phyloP scores from a whole-genome alignment of 2,329 filamentous ascomycete genomes.

The Bimuria novae-zelandiae region DNA sequence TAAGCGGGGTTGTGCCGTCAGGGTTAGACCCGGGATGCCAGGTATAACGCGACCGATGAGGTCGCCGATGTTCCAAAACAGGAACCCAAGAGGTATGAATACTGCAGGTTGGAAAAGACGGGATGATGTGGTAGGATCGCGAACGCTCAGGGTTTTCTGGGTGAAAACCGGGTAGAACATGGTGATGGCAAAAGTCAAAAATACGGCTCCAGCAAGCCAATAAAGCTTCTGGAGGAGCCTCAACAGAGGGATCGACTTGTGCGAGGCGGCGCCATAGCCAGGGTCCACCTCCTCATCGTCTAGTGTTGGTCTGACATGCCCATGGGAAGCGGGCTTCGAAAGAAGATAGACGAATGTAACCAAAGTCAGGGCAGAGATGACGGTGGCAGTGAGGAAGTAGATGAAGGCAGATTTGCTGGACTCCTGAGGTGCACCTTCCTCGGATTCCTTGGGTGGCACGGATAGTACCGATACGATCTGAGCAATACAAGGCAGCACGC shows the following conservation, averaged over 20 bases:
- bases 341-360: slow-evolving; percentile 76
- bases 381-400: slow-evolving; percentile 88
- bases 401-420: slow-evolving; percentile 76
- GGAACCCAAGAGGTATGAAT: slow-evolving; percentile 88
- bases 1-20: slow-evolving; percentile 66
- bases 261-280: slow-evolving; percentile 24
- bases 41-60: slow-evolving; percentile 75
- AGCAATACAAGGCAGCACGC: slow-evolving; percentile 83
- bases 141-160: slow-evolving; percentile 51
- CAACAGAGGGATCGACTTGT: slow-evolving; percentile 62
- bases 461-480: slow-evolving; percentile 84
- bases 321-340: slow-evolving; percentile 52
- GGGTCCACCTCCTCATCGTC: slow-evolving; percentile 29
- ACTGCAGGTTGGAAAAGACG: slow-evolving; percentile 70
- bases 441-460: slow-evolving; percentile 54
- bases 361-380: slow-evolving; percentile 71
- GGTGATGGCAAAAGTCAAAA: slow-evolving; percentile 78
- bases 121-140: slow-evolving; percentile 50
- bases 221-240: slow-evolving; percentile 76
- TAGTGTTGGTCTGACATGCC: slow-evolving; percentile 26
- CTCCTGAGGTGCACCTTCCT: slow-evolving; percentile 36
- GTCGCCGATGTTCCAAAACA: slow-evolving; percentile 93
- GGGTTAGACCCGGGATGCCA: slow-evolving; percentile 57
- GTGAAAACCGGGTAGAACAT: slow-evolving; percentile 98
- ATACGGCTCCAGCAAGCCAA: slow-evolving; percentile 77